Evolutionary conservation across 2,329 filamentous ascomycete genomes (phyloP), one percentile per base, ranked within the genome.

Genomic region (Stagonosporopsis tanaceti): DNA sequence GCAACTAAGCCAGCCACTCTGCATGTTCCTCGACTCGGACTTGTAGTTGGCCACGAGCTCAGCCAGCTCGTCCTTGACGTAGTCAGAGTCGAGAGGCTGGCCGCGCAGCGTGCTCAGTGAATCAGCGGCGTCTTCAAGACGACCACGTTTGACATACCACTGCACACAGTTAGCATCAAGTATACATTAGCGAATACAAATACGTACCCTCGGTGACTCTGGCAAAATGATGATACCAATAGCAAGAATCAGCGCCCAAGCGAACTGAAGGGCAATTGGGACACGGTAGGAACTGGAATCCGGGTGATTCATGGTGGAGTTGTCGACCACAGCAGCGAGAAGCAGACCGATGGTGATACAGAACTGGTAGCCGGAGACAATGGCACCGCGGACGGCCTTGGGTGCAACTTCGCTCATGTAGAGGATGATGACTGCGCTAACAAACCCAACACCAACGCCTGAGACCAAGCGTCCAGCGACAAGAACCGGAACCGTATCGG

Each of bases 31-130:
- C 39, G 62, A 63, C 82, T 96, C 93, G 75, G 94, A 93, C 79
- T 91, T 90, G 78, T 94, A 86, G 83, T 96, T 96, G 81, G 92
- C 92, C 58, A 95, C 84, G 64, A 97, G 92, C 80, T 96, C 92
- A 40, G 89, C 85, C 42, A 96, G 84, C 79, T 96, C 92, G 60
- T 86, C 80, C 79, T 89, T 86, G 78, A 96, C 88, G 76, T 86
- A 93, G 61, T 89, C 85, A 22, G 90, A 93, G 52, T 90, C 86
- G 50, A 78, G 71, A 46, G 89, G 84, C 80, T 96, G 90, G 59
- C 90, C 90, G 74, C 92, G 90, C 30, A 96, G 85, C 56, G 82
- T 84, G 55, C 85, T 78, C 6, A 96, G 84, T 12, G 86, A 79
- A 1, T 77, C 60, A 57, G 87, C 84, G 32, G 92, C 92, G 54